Percentiles rank a stretch among this genome's conserved stretches.
Conservation (phyloP, 176 grass and related monocot species). For the Zoysia pacifica region DNA sequence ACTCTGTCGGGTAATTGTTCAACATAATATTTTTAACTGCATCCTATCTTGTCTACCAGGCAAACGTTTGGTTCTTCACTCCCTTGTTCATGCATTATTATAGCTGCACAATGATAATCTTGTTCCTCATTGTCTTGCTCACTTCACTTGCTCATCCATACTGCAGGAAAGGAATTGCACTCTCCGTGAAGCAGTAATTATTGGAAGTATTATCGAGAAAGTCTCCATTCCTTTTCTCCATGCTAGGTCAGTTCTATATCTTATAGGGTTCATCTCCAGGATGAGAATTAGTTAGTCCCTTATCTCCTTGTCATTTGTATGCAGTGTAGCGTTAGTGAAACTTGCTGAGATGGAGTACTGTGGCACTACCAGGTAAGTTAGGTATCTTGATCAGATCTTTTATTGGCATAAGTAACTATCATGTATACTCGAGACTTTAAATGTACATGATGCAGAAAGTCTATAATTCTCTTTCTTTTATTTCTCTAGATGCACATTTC, state of each 20-base stretch:
- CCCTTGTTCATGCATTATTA: background rate
- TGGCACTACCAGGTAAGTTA: constrained; percentile 80
- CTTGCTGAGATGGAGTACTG: constrained; percentile 94
- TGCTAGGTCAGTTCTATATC: constrained; percentile 60
- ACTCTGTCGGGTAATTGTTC: constrained; percentile 73
- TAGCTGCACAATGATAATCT: background rate
- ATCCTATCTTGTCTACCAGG: background rate
- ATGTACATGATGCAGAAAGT: background rate
- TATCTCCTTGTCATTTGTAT: constrained; percentile 28
- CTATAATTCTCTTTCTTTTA: background rate
- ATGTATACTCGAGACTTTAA: background rate
- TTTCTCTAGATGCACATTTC: background rate
- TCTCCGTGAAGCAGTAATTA: constrained; percentile 92
- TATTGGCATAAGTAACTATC: background rate
- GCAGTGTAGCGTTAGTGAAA: constrained; percentile 87
- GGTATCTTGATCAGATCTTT: background rate
- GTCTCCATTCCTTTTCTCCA: constrained; percentile 86
- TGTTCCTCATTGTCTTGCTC: background rate
- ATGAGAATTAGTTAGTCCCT: constrained; percentile 32
- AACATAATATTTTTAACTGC: too few species aligned
- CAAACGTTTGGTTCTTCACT: background rate
- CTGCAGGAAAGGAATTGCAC: constrained; percentile 74
- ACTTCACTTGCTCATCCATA: constrained; percentile 16
- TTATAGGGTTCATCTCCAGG: constrained; percentile 3
- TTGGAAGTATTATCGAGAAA: constrained; percentile 92